phyloP scores from a whole-genome alignment of 2,329 filamentous ascomycete species.

The Monosporascus cannonballus region DNA sequence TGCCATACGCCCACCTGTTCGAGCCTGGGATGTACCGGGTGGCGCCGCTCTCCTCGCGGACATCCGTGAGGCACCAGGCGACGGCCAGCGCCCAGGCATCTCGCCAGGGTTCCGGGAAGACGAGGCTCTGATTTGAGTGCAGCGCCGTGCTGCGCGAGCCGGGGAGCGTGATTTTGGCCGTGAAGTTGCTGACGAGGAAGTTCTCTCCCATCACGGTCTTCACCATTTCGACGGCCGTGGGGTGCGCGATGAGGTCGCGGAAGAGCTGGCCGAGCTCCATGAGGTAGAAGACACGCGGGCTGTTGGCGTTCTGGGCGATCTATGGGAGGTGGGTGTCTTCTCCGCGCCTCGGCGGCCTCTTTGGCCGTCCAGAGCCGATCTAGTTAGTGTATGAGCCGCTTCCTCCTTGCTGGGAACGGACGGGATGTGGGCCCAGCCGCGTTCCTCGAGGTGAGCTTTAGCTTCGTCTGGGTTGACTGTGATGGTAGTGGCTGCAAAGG shows the following conservation, averaged over 20 bases:
- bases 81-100: constrained; percentile 14
- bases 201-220: constrained; percentile 1
- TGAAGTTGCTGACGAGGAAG: constrained; percentile 29
- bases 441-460: constrained; percentile 7
- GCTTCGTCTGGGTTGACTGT: constrained; percentile 1
- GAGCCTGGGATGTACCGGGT: constrained; percentile 15
- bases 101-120: constrained; percentile 27
- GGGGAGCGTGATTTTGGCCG: constrained; percentile 28
- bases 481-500: not conserved
- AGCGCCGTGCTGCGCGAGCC: constrained; percentile 25
- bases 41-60: constrained; percentile 23
- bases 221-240: constrained; percentile 8
- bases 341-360: constrained; percentile 2
- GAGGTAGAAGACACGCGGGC: constrained; percentile 12
- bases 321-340: constrained; percentile 6
- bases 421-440: constrained; percentile 6
- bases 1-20: constrained; percentile 24
- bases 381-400: not conserved
- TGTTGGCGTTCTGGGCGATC: constrained; percentile 11
- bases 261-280: constrained; percentile 12
- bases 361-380: not conserved
- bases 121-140: constrained; percentile 27
- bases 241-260: constrained; percentile 9
- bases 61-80: constrained; percentile 28
- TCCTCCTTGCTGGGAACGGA: constrained; percentile 6